These are phyloP conservation scores for Juglanconis juglandina DNA, from an alignment of 2,329 filamentous ascomycete genomes.

Conservation along the genomic window DNA sequence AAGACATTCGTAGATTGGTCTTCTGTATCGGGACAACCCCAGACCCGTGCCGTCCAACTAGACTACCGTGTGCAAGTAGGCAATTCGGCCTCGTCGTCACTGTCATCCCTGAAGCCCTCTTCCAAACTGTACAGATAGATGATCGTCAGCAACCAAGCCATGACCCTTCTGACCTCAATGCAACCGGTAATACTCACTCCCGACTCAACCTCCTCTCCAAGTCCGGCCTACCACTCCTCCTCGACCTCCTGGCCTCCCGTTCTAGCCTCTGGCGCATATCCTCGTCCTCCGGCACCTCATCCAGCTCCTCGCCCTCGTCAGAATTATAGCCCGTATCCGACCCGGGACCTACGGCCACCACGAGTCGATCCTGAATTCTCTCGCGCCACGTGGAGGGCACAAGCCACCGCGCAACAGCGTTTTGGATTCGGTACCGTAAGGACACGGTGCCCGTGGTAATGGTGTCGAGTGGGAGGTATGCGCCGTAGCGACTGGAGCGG, in stretches of 20 bases:
- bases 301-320: constrained; percentile 68
- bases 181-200: constrained; percentile 50
- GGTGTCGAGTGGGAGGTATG: constrained; percentile 68
- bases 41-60: neutral
- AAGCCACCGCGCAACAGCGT: constrained; percentile 36
- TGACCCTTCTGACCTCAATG: neutral
- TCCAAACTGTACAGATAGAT: constrained; percentile 49
- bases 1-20: no score
- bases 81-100: constrained; percentile 51
- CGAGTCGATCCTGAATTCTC: constrained; percentile 36
- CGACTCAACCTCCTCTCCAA: constrained; percentile 65
- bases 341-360: constrained; percentile 34
- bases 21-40: no score
- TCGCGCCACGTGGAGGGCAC: constrained; percentile 47
- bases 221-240: constrained; percentile 32
- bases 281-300: constrained; percentile 52
- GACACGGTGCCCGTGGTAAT: constrained; percentile 57
- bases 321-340: constrained; percentile 55
- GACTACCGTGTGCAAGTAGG: constrained; percentile 17
- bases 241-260: constrained; percentile 19
- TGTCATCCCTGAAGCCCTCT: constrained; percentile 71
- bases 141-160: constrained; percentile 6
- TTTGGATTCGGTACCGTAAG: constrained; percentile 49
- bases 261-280: constrained; percentile 36
- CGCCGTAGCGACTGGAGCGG: constrained; percentile 62